Evolutionary conservation across 169 alveolate species (phyloP).

Genomic region (Babesia gibsoni): DNA sequence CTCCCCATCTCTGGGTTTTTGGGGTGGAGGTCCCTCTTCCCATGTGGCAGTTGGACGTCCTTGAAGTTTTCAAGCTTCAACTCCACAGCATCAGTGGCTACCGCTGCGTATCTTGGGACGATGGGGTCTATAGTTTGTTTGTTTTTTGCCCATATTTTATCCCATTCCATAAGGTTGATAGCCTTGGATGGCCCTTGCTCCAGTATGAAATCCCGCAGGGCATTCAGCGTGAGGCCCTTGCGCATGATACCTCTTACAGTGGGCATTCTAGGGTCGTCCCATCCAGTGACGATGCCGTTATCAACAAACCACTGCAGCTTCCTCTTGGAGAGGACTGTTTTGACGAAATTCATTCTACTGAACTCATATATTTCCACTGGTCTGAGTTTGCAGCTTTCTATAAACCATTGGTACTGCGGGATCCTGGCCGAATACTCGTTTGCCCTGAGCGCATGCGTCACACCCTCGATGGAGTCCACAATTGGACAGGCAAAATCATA

Average conservation of each 20-base stretch:
- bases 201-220: slow-evolving; percentile 93
- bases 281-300: slow-evolving; percentile 89
- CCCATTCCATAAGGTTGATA: slow-evolving; percentile 98
- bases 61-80: slow-evolving; percentile 56
- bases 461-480: slow-evolving; percentile 96
- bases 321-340: slow-evolving; percentile 95
- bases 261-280: slow-evolving; percentile 99
- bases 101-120: slow-evolving; percentile 93
- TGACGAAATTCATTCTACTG: slow-evolving; percentile 89
- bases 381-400: slow-evolving; percentile 81
- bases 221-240: slow-evolving; percentile 96
- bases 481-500: slow-evolving; percentile 99
- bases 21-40: slow-evolving; percentile 86
- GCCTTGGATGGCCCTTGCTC: slow-evolving; percentile 97
- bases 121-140: slow-evolving; percentile 92
- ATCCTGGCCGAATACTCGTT: slow-evolving; percentile 97
- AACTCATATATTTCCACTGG: slow-evolving; percentile 92
- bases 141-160: slow-evolving; percentile 97
- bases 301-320: slow-evolving; percentile 94
- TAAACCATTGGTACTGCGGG: slow-evolving; percentile 93
- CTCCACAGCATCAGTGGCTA: slow-evolving; percentile 65
- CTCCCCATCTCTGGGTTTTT: slow-evolving; percentile 90
- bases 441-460: slow-evolving; percentile 96
- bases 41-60: slow-evolving; percentile 44
- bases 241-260: slow-evolving; percentile 97